Conservation (phyloP, 23 red algal species). For the Gracilaria caudata region DNA sequence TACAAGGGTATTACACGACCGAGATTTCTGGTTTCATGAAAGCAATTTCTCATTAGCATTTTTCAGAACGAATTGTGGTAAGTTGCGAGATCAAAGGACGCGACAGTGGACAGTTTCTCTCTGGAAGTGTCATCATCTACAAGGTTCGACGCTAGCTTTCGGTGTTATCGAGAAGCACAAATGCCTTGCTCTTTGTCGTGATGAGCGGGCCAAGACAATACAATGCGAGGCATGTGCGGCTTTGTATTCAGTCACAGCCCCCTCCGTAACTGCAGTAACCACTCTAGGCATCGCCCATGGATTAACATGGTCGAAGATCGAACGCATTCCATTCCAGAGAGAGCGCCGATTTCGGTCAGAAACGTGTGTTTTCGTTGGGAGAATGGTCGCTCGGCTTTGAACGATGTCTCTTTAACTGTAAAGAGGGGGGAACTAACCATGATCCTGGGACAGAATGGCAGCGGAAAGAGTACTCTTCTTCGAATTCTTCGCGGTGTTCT, state of each 20-base stretch:
- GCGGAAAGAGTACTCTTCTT: constrained; percentile 81
- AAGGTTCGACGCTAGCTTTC: no score
- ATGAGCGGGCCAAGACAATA: neutral
- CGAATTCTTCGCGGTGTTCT: constrained; percentile 38
- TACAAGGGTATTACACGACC: no score
- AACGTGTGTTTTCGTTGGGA: constrained; percentile 62
- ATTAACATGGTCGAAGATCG: neutral
- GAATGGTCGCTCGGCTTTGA: constrained; percentile 45
- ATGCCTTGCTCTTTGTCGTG: neutral
- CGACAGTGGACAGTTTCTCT: no score
- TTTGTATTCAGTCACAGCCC: neutral
- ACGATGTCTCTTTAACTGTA: constrained; percentile 45
- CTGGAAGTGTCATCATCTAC: no score
- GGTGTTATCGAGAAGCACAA: no score
- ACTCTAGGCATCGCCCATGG: neutral
- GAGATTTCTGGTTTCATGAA: no score
- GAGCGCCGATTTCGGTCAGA: constrained; percentile 25
- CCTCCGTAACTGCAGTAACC: neutral
- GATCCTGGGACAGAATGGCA: constrained; percentile 69
- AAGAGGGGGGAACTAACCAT: constrained; percentile 61
- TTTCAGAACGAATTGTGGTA: no score
- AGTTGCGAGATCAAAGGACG: no score
- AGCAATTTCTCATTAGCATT: no score
- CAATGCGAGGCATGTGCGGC: neutral
- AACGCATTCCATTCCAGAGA: neutral